Percentiles rank a stretch among this genome's conserved stretches.
These are phyloP conservation scores for Aspergillus nanangensis DNA, from an alignment of 495 filamentous ascomycete species.

Conservation along the genomic window DNA sequence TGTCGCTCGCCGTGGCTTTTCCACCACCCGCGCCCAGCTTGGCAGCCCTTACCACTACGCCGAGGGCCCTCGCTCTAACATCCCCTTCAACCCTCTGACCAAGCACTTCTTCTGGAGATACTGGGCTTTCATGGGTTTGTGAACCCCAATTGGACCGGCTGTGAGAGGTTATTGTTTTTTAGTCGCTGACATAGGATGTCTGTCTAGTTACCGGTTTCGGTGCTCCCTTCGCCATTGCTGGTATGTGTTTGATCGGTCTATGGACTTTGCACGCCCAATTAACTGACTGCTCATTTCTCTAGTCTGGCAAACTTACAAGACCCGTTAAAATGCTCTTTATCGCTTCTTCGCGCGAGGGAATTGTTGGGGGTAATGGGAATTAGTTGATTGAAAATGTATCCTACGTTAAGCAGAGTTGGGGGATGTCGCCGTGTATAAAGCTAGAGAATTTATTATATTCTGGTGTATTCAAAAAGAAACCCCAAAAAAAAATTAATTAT, in stretches of 20 bases:
- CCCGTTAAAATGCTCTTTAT: conserved; percentile 29
- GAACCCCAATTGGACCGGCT: conserved; percentile 10
- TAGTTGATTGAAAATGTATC: conserved; percentile 22
- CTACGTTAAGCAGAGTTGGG: conserved; percentile 21
- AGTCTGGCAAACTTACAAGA: conserved; percentile 90
- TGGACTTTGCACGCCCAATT: background rate
- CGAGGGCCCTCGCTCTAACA: conserved; percentile 88
- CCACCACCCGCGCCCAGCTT: conserved; percentile 80
- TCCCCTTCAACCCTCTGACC: conserved; percentile 94
- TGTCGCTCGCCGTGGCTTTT: conserved; percentile 89
- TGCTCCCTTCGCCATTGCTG: conserved; percentile 74
- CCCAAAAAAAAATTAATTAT: conserved; percentile 12
- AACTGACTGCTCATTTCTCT: conserved; percentile 25
- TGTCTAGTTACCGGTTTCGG: conserved; percentile 66
- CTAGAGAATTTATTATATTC: conserved; percentile 32
- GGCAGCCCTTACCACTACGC: conserved; percentile 96
- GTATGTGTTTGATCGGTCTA: conserved; percentile 48
- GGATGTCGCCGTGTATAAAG: conserved; percentile 44
- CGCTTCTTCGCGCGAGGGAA: conserved; percentile 17
- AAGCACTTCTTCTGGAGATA: conserved; percentile 77
- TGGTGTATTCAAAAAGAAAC: too few relatives aligned
- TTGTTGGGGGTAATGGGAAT: conserved; percentile 8
- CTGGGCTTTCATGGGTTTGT: conserved; percentile 74
- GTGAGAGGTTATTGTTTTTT: conserved; percentile 3
- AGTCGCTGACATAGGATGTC: conserved; percentile 26